Percentiles rank a stretch among this genome's conserved stretches.
Evolutionary conservation across 2,329 filamentous ascomycete genomes (phyloP).

Genomic region (Penicillium psychrosexuale): DNA sequence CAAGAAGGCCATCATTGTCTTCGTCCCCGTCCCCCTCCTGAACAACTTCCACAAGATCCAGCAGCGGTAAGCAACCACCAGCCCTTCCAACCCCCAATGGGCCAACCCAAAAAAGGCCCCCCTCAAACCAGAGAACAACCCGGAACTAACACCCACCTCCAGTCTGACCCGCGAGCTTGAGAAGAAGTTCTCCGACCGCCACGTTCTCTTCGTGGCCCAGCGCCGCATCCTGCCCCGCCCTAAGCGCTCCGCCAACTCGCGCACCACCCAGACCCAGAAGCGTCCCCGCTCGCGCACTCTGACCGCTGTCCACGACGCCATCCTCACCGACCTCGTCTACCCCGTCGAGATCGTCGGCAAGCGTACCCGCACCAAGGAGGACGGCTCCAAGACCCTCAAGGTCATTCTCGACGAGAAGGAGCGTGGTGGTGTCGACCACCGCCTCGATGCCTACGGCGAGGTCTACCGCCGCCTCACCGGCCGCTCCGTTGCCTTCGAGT

Average conservation of each 20-base stretch:
- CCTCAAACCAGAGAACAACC: slow-evolving; percentile 5
- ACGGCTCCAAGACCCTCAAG: slow-evolving; percentile 98
- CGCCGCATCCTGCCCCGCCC: slow-evolving; percentile 98
- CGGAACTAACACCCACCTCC: slow-evolving; percentile 13
- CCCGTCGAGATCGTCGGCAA: slow-evolving; percentile 99
- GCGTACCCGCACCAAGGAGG: slow-evolving; percentile 97
- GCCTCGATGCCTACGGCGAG: slow-evolving; percentile 98
- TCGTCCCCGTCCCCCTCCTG: slow-evolving; percentile 99
- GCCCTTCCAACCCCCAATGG: slow-evolving; percentile 8
- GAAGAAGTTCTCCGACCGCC: slow-evolving; percentile 99
- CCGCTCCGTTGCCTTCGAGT: slow-evolving; percentile 96
- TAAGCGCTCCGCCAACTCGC: slow-evolving; percentile 95
- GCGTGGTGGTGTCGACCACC: slow-evolving; percentile 98
- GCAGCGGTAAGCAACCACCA: slow-evolving; percentile 76
- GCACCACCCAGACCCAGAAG: slow-evolving; percentile 98
- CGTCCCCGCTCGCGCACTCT: slow-evolving; percentile 95
- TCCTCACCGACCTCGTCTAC: slow-evolving; percentile 97
- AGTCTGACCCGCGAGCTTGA: slow-evolving; percentile 99
- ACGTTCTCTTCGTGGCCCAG: slow-evolving; percentile 97
- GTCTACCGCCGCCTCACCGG: slow-evolving; percentile 98
- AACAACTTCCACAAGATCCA: slow-evolving; percentile 98
- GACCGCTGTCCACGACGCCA: slow-evolving; percentile 97
- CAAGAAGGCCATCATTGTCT: slow-evolving; percentile 99
- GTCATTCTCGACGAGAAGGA: slow-evolving; percentile 99
- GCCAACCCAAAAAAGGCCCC: not conserved